Conservation (phyloP, 768 basidiomycete genomes). For the Tulasnella sp. region DNA sequence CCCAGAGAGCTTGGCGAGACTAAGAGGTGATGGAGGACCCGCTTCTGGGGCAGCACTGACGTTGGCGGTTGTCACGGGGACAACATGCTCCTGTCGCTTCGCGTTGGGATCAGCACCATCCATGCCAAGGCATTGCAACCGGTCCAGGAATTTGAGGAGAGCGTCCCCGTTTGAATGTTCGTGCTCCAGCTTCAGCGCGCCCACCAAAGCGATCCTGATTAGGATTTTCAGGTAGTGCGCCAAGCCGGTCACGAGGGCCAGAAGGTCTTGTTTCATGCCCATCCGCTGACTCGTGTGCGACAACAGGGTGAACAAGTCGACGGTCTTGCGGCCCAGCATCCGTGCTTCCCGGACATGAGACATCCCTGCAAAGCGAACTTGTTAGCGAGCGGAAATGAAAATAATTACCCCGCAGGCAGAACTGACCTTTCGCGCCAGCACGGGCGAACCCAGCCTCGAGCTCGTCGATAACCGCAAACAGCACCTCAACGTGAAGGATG, state of each 20-base stretch:
- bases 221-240: slow-evolving; percentile 99
- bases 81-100: slow-evolving; percentile 50
- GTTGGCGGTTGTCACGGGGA: slow-evolving; percentile 21
- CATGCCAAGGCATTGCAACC: slow-evolving; percentile 85
- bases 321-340: slow-evolving; percentile 97
- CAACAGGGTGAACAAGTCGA: slow-evolving; percentile 95
- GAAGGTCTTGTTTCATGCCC: slow-evolving; percentile 95
- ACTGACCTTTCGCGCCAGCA: slow-evolving; percentile 79
- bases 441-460: slow-evolving; percentile 81
- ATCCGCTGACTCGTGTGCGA: slow-evolving; percentile 82
- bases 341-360: slow-evolving; percentile 97
- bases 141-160: slow-evolving; percentile 85
- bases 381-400: not conserved
- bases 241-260: slow-evolving; percentile 95
- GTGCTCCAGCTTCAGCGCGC: slow-evolving; percentile 89
- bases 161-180: slow-evolving; percentile 80
- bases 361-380: slow-evolving; percentile 60
- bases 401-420: slow-evolving; percentile 29
- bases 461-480: slow-evolving; percentile 96
- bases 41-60: slow-evolving; percentile 40
- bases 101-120: slow-evolving; percentile 78
- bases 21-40: slow-evolving; percentile 43
- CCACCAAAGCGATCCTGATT: slow-evolving; percentile 94
- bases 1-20: slow-evolving; percentile 33
- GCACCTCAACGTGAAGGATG: slow-evolving; percentile 94